Conservation (phyloP, 2,329 filamentous ascomycete species). For the Fusarium nygamai region DNA sequence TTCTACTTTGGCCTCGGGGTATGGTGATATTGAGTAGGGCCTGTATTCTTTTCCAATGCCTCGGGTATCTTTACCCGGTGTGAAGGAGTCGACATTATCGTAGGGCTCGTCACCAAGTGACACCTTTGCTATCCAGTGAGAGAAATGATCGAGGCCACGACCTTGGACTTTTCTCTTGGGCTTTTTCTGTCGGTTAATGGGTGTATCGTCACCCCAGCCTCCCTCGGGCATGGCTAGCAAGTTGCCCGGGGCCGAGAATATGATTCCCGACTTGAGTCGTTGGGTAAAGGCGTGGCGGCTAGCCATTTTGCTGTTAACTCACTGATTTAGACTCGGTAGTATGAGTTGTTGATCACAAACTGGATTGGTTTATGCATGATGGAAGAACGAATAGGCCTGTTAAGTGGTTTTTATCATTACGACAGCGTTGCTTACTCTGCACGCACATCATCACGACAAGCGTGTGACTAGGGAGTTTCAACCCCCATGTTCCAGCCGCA, state of each 20-base stretch:
- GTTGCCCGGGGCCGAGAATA: background rate
- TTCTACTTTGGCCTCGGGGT: fast-evolving
- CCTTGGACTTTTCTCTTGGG: background rate
- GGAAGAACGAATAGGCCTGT: background rate
- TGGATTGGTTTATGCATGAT: fast-evolving
- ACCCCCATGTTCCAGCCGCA: background rate
- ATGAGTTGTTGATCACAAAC: background rate
- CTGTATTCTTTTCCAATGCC: background rate
- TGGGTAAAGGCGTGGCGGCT: background rate
- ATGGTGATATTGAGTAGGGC: fast-evolving
- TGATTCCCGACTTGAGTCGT: background rate
- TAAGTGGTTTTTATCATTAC: background rate
- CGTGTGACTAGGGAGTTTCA: background rate
- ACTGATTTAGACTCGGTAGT: fast-evolving
- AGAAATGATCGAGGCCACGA: fast-evolving
- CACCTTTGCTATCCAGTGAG: background rate
- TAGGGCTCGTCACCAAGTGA: background rate
- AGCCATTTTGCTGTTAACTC: fast-evolving
- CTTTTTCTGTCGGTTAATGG: background rate
- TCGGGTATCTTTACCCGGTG: too few relatives aligned
- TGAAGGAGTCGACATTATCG: background rate
- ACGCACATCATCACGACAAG: too few relatives aligned
- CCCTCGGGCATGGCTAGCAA: background rate
- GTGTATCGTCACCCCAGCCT: background rate
- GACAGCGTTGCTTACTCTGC: background rate